Evolutionary conservation across 2,329 filamentous ascomycete species (phyloP), one percentile per base, ranked within the genome.

Genomic region (Taxawa tesnikishii): DNA sequence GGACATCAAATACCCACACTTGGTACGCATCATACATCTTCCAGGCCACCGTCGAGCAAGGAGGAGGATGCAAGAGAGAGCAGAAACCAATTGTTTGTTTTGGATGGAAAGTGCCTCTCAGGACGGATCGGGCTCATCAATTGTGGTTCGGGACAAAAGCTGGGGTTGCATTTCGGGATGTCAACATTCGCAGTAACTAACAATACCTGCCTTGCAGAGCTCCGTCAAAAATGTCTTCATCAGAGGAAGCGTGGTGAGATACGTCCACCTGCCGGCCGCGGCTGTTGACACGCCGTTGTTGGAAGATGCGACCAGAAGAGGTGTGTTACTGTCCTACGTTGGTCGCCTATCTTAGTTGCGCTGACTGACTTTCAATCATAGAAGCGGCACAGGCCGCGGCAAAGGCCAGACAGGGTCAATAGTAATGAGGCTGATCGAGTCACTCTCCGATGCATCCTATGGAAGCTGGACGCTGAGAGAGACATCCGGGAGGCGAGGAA

Each of bases 181-280:
- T n/a, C n/a, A n/a, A n/a, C n/a, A n/a, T n/a, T n/a, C n/a, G n/a
- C n/a, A n/a, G n/a, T n/a, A n/a, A n/a, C n/a, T n/a, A n/a, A n/a
- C n/a, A n/a, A n/a, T n/a, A n/a, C n/a, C n/a, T n/a, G n/a, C n/a
- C 14, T 19, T 38, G 33, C 42, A 75, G 72, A 78, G 73, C 39
- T 79, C 84, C 12, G 85, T 94, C 43, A 93, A 92, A 65, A 94
- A 93, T 52, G 84, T 94, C 60, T 94, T 94, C 54, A 93, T 94
- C 50, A 74, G 87, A 49, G 87, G 87, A 18, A 92, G 83, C 35
- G 87, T 94, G 27, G 87, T 94, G 42, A 72, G 87, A 46, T 94
- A 94, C 51, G 84, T 94, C 30, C 83, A 94, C 56, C 64, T 94
- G 31, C 85, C 87, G 1, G 78, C 79, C 6, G 71, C 68, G 16